Evolutionary conservation across 2,329 filamentous ascomycete species (phyloP).

Genomic region (Talaromyces sp.): DNA sequence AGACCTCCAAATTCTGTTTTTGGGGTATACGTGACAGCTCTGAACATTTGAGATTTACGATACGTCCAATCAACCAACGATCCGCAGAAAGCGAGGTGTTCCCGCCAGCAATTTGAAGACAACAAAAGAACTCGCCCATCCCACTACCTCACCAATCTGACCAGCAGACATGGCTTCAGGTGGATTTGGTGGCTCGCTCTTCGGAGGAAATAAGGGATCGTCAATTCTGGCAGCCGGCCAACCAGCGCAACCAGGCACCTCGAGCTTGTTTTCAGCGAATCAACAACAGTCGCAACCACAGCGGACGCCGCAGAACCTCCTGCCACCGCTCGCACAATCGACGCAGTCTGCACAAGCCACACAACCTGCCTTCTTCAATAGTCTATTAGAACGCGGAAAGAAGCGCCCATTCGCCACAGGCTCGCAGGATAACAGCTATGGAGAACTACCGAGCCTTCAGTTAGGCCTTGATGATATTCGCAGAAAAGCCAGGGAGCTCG

Average conservation of each 20-base stretch:
- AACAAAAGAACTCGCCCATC: not conserved
- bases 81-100: not conserved
- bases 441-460: slow-evolving; percentile 84
- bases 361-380: slow-evolving; percentile 62
- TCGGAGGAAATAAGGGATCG: slow-evolving; percentile 9
- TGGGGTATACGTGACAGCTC: not conserved
- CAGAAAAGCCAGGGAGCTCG: slow-evolving; percentile 70
- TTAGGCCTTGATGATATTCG: slow-evolving; percentile 86
- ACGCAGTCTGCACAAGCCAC: slow-evolving; percentile 32
- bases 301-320: slow-evolving; percentile 29
- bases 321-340: slow-evolving; percentile 25
- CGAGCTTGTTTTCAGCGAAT: slow-evolving; percentile 29
- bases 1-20: not conserved
- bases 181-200: slow-evolving; percentile 16
- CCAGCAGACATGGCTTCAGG: slow-evolving; percentile 15
- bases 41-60: not conserved
- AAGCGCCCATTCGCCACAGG: slow-evolving; percentile 64
- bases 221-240: slow-evolving; percentile 17
- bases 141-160: not conserved
- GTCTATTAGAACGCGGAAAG: slow-evolving; percentile 60
- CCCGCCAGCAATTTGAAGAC: not conserved
- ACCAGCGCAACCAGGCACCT: slow-evolving; percentile 26
- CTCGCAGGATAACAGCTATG: slow-evolving; percentile 53
- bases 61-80: not conserved
- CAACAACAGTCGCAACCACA: slow-evolving; percentile 26